Percentiles rank a stretch among this genome's conserved stretches.
phyloP scores from a whole-genome alignment of 805 yeast genomes.

The Soucietia sequanensis region DNA sequence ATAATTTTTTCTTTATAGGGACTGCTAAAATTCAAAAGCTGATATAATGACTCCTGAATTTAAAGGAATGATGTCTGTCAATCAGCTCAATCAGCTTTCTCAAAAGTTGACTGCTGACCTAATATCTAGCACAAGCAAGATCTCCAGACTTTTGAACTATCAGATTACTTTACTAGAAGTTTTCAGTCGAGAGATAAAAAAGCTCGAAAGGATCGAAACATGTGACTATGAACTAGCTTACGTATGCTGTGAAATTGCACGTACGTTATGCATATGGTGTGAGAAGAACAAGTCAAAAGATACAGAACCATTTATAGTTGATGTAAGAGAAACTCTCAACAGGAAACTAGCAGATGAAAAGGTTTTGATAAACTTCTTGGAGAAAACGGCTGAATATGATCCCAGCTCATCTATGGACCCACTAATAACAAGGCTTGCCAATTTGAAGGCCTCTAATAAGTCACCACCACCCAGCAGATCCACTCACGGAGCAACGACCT shows the following conservation, averaged over 20 bases:
- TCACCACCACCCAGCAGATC: neutral
- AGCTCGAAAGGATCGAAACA: constrained; percentile 23
- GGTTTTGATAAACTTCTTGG: constrained; percentile 1
- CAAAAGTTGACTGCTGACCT: constrained; percentile 7
- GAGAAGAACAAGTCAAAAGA: constrained; percentile 7
- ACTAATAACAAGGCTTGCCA: constrained; percentile 23
- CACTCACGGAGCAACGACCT: no score
- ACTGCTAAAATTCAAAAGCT: no score
- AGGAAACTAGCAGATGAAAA: constrained; percentile 12
- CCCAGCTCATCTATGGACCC: constrained; percentile 19
- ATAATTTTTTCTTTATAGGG: no score
- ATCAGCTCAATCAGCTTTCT: constrained; percentile 4
- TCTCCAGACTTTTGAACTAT: constrained; percentile 20
- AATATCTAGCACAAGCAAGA: constrained; percentile 8
- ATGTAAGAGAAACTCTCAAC: constrained; percentile 14
- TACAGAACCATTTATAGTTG: constrained; percentile 14
- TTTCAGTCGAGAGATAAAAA: constrained; percentile 31
- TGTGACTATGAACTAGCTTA: constrained; percentile 40
- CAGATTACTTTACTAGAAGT: constrained; percentile 33
- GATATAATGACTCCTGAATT: neutral
- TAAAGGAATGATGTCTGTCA: constrained; percentile 3
- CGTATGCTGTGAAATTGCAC: constrained; percentile 20
- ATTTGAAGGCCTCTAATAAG: constrained; percentile 8
- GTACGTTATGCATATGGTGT: constrained; percentile 9
- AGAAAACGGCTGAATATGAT: constrained; percentile 2